Evolutionary conservation across 1,139 yeast species (phyloP).

Genomic region (Saccharomyces hybrid): DNA sequence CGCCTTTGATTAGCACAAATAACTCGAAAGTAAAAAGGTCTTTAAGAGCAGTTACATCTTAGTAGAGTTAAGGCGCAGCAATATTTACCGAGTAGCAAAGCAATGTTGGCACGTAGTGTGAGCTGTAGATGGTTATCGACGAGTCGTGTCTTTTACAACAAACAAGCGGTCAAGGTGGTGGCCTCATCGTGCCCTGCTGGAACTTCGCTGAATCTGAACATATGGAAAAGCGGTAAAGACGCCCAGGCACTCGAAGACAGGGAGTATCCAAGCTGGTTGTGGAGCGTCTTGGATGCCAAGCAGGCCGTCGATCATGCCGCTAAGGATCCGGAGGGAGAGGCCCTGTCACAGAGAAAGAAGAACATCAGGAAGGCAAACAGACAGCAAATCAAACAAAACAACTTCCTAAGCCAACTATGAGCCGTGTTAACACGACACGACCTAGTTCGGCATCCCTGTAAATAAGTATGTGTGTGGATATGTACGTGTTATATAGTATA

Average conservation of each 20-base stretch:
- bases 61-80: background rate
- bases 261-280: constrained; percentile 92
- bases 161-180: background rate
- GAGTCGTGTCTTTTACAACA: constrained; percentile 4
- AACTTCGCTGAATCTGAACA: constrained; percentile 67
- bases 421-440: background rate
- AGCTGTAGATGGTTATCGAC: background rate
- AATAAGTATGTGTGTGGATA: constrained; percentile 1
- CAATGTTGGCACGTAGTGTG: background rate
- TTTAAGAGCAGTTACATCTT: background rate
- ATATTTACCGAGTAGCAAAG: background rate
- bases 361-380: constrained; percentile 62
- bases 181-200: constrained; percentile 59
- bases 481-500: background rate
- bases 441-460: constrained; percentile 6
- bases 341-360: constrained; percentile 61
- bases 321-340: constrained; percentile 46
- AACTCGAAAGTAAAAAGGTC: background rate
- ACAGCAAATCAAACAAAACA: constrained; percentile 64
- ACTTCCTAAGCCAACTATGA: constrained; percentile 45
- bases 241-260: constrained; percentile 84
- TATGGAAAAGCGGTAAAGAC: constrained; percentile 72
- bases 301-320: constrained; percentile 1
- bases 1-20: background rate
- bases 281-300: constrained; percentile 65